Conservation (phyloP, 257 asterid genomes). For the Dorcoceras hygrometricum region DNA sequence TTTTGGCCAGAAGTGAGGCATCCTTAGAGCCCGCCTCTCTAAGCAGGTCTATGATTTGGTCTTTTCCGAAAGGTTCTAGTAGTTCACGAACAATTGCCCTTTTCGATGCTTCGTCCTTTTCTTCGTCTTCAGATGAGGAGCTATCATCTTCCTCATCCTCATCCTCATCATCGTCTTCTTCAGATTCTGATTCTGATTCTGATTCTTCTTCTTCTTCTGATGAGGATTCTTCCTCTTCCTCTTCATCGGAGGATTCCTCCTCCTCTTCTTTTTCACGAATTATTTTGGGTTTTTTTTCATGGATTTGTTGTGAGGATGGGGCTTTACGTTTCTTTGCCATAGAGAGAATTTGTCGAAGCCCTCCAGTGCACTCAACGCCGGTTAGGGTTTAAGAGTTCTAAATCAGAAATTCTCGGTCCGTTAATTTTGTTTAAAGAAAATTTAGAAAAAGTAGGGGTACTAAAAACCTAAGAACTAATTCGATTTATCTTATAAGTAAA, state of each 20-base stretch:
- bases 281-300: slow-evolving; percentile 30
- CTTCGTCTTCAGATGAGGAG: slow-evolving; percentile 36
- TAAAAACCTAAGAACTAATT: no score
- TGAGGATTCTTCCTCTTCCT: slow-evolving; percentile 27
- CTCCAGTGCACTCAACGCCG: not conserved
- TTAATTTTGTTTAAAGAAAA: no score
- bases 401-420: no score
- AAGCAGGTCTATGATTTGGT: slow-evolving; percentile 58
- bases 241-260: slow-evolving; percentile 32
- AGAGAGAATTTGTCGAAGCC: slow-evolving; percentile 21
- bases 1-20: slow-evolving; percentile 37
- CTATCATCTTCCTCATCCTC: slow-evolving; percentile 25
- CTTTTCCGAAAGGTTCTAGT: slow-evolving; percentile 60
- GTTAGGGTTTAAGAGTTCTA: slow-evolving; percentile 29
- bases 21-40: slow-evolving; percentile 47
- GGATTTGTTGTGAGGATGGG: slow-evolving; percentile 29
- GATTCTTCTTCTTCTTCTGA: slow-evolving; percentile 22
- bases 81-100: slow-evolving; percentile 38
- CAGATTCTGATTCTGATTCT: not conserved
- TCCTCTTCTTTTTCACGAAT: slow-evolving; percentile 25
- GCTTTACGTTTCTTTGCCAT: slow-evolving; percentile 55
- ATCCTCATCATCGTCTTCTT: slow-evolving; percentile 21
- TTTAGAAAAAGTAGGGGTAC: no score
- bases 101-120: slow-evolving; percentile 41
- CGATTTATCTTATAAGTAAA: not conserved